Conservation (phyloP, 2,329 filamentous ascomycete genomes). For the Nemania serpens region DNA sequence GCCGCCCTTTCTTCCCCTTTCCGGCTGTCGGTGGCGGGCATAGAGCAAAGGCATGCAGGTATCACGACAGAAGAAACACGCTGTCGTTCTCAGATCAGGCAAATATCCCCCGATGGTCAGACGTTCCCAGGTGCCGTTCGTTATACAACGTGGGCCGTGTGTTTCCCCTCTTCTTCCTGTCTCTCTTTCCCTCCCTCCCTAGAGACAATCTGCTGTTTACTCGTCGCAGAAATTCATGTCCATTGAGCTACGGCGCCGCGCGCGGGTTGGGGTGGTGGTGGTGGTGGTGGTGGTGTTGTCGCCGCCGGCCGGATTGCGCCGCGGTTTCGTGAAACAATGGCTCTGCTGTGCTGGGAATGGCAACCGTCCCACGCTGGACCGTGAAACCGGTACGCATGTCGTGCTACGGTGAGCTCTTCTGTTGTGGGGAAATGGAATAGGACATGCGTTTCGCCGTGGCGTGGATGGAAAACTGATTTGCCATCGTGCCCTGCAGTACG, state of each 20-base stretch:
- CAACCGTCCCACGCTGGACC: neutral
- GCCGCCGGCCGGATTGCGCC: conserved; percentile 25
- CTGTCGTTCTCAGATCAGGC: conserved; percentile 7
- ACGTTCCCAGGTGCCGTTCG: conserved; percentile 3
- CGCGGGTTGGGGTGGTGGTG: neutral
- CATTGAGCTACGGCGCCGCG: too few species aligned
- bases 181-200: neutral
- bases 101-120: conserved; percentile 12
- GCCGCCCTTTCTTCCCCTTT: neutral
- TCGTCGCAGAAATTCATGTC: neutral
- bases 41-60: neutral
- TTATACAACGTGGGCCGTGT: conserved; percentile 1
- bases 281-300: neutral
- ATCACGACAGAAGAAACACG: neutral
- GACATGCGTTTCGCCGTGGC: too few species aligned
- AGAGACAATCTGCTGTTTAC: neutral
- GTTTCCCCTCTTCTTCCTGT: neutral
- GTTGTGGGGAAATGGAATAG: conserved; percentile 1
- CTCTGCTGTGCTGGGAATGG: conserved; percentile 1
- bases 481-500: neutral
- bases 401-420: conserved; percentile 8
- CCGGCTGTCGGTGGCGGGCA: neutral
- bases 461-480: neutral
- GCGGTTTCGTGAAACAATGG: conserved; percentile 24
- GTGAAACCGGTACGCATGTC: conserved; percentile 13